Evolutionary conservation across 306 rosid species (phyloP).

Genomic region (Delonix regia): DNA sequence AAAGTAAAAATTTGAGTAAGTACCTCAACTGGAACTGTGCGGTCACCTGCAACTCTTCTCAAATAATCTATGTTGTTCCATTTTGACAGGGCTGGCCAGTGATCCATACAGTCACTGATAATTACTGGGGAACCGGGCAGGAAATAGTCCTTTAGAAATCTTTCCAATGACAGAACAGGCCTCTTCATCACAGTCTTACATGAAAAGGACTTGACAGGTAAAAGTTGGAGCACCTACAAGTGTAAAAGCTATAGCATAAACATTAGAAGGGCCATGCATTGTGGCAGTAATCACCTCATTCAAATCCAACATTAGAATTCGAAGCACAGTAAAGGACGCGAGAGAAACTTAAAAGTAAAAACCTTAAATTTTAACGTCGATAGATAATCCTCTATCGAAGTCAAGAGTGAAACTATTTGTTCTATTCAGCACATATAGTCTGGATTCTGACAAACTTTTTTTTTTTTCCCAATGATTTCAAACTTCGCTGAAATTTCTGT

Average conservation of each 20-base stretch:
- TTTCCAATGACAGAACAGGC: constrained; percentile 70
- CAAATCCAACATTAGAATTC: not conserved
- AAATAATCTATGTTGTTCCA: constrained; percentile 86
- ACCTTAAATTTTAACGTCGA: not conserved
- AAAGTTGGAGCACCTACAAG: constrained; percentile 63
- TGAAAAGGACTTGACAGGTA: constrained; percentile 75
- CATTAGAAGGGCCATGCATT: constrained; percentile 35
- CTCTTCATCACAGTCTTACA: constrained; percentile 65
- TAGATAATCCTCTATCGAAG: not conserved
- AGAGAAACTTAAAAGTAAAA: not conserved
- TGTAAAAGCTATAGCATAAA: constrained; percentile 45
- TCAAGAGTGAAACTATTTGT: not conserved
- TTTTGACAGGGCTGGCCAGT: constrained; percentile 90
- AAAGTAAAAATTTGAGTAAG: constrained; percentile 34
- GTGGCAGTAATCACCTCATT: constrained; percentile 20
- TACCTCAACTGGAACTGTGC: constrained; percentile 96
- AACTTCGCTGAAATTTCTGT: not conserved
- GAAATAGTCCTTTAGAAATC: constrained; percentile 70
- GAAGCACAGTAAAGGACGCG: not conserved
- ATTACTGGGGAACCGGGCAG: constrained; percentile 69
- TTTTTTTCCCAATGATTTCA: not conserved
- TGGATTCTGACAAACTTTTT: not conserved
- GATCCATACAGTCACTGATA: constrained; percentile 78
- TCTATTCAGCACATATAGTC: not conserved
- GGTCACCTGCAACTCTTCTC: constrained; percentile 73